Evolutionary conservation across 2,329 filamentous ascomycete species (phyloP), one percentile per base, ranked within the genome.

Genomic region (Mariannaea elegans): DNA sequence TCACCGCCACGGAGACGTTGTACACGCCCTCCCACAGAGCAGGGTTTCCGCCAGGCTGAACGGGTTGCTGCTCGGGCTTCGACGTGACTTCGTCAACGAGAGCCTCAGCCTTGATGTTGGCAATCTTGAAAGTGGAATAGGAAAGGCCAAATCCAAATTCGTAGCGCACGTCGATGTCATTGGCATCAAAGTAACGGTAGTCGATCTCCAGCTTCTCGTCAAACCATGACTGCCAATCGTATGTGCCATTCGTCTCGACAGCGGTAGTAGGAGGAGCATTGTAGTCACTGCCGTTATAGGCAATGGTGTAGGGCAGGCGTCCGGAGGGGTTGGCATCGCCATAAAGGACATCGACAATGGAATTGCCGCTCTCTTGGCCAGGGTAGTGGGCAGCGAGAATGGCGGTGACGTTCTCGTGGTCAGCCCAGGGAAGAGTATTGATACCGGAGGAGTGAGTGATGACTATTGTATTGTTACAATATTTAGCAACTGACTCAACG

Each of bases 221-320:
- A 72, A 90, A 90, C 69, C 73, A 76, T 1, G 73, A 72, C 72
- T 80, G 78, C 78, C 78, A 80, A 65, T 78, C 76, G 45, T 78
- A 65, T n/a, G 62, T 57, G 29, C 76, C 77, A 1, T 70, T 75
- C 46, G 73, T 78, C 65, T 75, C 72, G 65, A 77, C 62, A 10
- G 65, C 71, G 1, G 77, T 78, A 14, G 74, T 78, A 1, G 75
- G 73, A 3, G 77, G 77, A 1, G 76, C 76, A 42, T 80, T 79
- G 72, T 80, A 80, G 73, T 81, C 79, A 32, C 74, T 78, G 18
- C 80, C 84, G 23, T 82, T 81, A 60, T 78, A 75, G n/a, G 88
- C 88, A 66, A 91, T 85, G n/a, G 89, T 91, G 76, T 91, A 92
- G 3, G 89, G 89, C 9, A 92, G 80, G 65, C 89, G 87, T 7